Evolutionary conservation across 2,329 filamentous ascomycete species (phyloP).

Genomic region (Ascochyta lentis): DNA sequence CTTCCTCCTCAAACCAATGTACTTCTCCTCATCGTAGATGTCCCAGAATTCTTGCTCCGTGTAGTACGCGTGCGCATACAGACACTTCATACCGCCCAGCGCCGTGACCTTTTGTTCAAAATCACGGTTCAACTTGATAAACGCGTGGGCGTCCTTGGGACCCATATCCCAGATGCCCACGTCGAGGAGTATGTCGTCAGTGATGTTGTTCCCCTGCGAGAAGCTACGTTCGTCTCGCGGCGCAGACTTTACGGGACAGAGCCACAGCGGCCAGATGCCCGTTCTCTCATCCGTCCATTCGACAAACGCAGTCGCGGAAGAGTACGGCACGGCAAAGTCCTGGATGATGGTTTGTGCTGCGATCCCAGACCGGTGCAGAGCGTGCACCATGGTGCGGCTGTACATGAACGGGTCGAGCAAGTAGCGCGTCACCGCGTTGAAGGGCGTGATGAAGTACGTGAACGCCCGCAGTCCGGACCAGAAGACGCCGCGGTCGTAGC

Average conservation of each 20-base stretch:
- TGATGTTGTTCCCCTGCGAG: slow-evolving; percentile 38
- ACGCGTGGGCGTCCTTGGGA: slow-evolving; percentile 61
- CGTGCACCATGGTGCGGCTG: slow-evolving; percentile 67
- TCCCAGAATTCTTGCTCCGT: slow-evolving; percentile 73
- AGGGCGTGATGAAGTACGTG: slow-evolving; percentile 66
- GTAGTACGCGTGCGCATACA: slow-evolving; percentile 89
- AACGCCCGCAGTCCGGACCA: slow-evolving; percentile 69
- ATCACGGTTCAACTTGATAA: slow-evolving; percentile 72
- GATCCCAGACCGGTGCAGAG: slow-evolving; percentile 65
- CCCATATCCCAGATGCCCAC: slow-evolving; percentile 82
- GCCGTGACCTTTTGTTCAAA: slow-evolving; percentile 73
- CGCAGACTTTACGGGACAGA: slow-evolving; percentile 58
- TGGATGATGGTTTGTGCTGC: slow-evolving; percentile 66
- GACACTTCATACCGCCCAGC: slow-evolving; percentile 82
- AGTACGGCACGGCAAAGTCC: slow-evolving; percentile 65
- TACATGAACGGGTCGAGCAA: slow-evolving; percentile 67
- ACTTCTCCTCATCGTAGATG: slow-evolving; percentile 67
- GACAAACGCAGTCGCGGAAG: slow-evolving; percentile 60
- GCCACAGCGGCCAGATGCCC: slow-evolving; percentile 64
- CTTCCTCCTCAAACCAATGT: slow-evolving; percentile 67
- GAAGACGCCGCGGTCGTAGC: slow-evolving; percentile 70
- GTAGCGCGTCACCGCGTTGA: slow-evolving; percentile 65
- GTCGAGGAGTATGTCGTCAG: slow-evolving; percentile 44
- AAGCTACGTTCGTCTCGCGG: slow-evolving; percentile 36
- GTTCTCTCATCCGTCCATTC: slow-evolving; percentile 58